Percentiles rank a stretch among this genome's conserved stretches.
These are phyloP conservation scores for Byssothecium circinans DNA, from an alignment of 2,329 filamentous ascomycete genomes.

Conservation along the genomic window DNA sequence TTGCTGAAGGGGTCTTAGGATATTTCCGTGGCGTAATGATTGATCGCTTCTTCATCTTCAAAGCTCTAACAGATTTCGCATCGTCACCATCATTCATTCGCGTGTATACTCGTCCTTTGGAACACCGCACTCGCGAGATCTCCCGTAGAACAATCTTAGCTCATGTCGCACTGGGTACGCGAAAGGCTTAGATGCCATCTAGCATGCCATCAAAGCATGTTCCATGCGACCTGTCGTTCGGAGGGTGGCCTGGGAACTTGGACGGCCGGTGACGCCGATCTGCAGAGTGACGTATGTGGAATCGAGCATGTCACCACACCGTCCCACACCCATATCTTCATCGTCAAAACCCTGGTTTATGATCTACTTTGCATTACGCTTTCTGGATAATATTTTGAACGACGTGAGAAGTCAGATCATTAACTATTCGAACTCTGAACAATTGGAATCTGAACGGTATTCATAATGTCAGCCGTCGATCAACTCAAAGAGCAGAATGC, in stretches of 20 bases:
- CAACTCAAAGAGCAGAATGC: slow-evolving; percentile 48
- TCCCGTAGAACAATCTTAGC: no score
- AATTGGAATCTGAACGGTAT: neutral
- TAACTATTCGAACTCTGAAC: no score
- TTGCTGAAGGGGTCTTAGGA: neutral
- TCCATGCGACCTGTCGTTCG: neutral
- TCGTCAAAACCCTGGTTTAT: slow-evolving; percentile 1
- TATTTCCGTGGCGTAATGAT: no score
- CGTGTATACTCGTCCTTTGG: no score
- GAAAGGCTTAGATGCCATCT: no score
- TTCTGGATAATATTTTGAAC: no score
- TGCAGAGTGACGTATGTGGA: slow-evolving; percentile 12
- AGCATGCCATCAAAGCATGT: neutral
- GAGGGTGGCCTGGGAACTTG: neutral
- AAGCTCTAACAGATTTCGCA: no score
- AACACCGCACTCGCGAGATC: no score
- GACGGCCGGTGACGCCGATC: slow-evolving; percentile 9
- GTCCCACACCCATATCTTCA: neutral
- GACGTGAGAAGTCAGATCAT: no score
- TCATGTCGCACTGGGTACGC: no score
- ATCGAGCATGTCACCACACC: neutral
- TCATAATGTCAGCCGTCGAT: slow-evolving; percentile 42
- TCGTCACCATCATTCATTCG: no score
- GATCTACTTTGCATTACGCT: slow-evolving; percentile 2
- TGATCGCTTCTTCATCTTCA: no score